Percentiles rank a stretch among this genome's conserved stretches.
These are phyloP conservation scores for Aspergillus ochraceus DNA, from an alignment of 2,329 filamentous ascomycete species.

Conservation along the genomic window DNA sequence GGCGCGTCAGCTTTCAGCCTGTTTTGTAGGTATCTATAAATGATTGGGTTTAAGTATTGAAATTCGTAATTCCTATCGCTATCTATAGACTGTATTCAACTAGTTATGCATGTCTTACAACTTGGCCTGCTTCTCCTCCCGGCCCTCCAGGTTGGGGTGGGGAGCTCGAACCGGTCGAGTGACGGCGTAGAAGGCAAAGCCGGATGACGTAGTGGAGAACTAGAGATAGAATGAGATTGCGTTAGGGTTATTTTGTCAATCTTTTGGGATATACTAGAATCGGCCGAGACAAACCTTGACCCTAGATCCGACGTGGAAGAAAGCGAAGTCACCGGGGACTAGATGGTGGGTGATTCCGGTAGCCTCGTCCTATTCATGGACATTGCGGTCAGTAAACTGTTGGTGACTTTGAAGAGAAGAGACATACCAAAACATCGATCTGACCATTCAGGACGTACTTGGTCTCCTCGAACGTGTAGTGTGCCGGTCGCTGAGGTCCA, in stretches of 20 bases:
- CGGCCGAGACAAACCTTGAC: background rate
- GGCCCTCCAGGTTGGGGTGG: slow-evolving; percentile 20
- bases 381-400: too few species aligned
- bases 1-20: too few species aligned
- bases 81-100: too few species aligned
- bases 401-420: background rate
- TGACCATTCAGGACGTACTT: slow-evolving; percentile 27
- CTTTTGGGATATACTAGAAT: too few species aligned
- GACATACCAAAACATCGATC: slow-evolving; percentile 24
- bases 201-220: slow-evolving; percentile 6
- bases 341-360: background rate
- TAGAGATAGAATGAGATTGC: background rate
- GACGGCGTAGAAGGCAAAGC: slow-evolving; percentile 23
- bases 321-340: background rate
- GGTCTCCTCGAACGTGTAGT: slow-evolving; percentile 25
- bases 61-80: too few species aligned
- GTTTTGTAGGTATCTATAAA: too few species aligned
- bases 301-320: background rate
- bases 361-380: background rate
- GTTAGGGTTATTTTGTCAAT: too few species aligned
- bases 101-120: background rate
- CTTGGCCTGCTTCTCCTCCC: slow-evolving; percentile 18
- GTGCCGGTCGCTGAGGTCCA: slow-evolving; percentile 21
- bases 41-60: too few species aligned
- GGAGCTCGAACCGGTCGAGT: slow-evolving; percentile 20